phyloP scores from a whole-genome alignment of 1,284 basidiomycete genomes.

The Termitomyces sp. region DNA sequence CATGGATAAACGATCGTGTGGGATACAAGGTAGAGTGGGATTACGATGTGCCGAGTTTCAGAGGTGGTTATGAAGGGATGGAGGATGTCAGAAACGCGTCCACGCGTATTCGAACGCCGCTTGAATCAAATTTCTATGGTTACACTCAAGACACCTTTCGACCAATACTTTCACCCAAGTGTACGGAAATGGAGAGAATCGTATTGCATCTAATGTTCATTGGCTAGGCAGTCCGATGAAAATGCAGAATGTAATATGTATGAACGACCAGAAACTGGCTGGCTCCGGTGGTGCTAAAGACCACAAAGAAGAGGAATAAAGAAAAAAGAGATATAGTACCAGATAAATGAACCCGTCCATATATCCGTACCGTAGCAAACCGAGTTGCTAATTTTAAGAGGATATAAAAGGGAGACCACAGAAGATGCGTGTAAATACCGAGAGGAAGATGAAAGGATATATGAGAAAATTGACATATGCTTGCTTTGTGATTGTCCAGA shows the following conservation, averaged over 20 bases:
- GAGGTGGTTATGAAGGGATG: background rate
- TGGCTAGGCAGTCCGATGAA: conserved; percentile 11
- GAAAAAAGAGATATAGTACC: background rate
- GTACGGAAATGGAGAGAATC: background rate
- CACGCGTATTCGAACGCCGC: conserved; percentile 22
- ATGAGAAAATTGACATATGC: conserved; percentile 13
- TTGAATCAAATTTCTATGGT: conserved; percentile 15
- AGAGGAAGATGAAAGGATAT: conserved; percentile 4
- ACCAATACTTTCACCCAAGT: background rate
- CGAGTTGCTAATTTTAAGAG: conserved; percentile 1
- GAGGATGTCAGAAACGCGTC: conserved; percentile 19
- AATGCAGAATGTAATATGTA: conserved; percentile 9
- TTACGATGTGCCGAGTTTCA: conserved; percentile 3
- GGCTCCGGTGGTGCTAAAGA: background rate
- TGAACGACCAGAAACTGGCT: conserved; percentile 5
- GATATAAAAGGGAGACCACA: conserved; percentile 6
- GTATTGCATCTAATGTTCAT: conserved; percentile 9
- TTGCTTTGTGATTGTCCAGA: conserved; percentile 16
- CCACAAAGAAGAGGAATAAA: background rate
- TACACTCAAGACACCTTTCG: background rate
- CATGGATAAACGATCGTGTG: conserved; percentile 35
- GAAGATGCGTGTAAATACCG: conserved; percentile 9
- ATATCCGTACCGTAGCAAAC: conserved; percentile 9
- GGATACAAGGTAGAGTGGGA: conserved; percentile 4
- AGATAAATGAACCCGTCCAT: conserved; percentile 11